Conservation (phyloP, 1,139 yeast genomes). For the Groenewaldozyma sp. region DNA sequence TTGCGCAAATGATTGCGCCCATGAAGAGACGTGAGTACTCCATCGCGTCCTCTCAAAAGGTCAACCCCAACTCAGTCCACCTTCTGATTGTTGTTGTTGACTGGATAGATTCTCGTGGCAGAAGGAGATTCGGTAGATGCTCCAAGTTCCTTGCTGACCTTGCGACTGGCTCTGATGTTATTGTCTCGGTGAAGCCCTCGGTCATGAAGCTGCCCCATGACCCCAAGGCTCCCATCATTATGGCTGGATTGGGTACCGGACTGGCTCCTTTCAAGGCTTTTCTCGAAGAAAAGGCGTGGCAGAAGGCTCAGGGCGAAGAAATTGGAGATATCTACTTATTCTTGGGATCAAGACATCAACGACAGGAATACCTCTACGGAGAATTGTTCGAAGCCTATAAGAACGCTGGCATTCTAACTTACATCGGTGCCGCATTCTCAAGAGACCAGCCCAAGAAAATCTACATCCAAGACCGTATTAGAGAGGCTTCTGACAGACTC, state of each 20-base stretch:
- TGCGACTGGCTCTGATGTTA: conserved; percentile 72
- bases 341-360: conserved; percentile 92
- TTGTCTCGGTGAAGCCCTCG: conserved; percentile 92
- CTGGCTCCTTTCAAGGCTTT: conserved; percentile 98
- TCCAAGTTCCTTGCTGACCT: conserved; percentile 82
- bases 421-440: conserved; percentile 96
- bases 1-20: conserved; percentile 68
- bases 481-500: conserved; percentile 63
- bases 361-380: conserved; percentile 93
- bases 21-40: conserved; percentile 96
- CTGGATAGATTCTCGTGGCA: conserved; percentile 83
- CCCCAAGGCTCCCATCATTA: conserved; percentile 81
- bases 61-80: conserved; percentile 88
- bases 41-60: conserved; percentile 92
- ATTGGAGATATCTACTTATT: conserved; percentile 85
- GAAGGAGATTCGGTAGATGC: conserved; percentile 88
- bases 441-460: conserved; percentile 95
- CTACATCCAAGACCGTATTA: conserved; percentile 89
- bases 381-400: conserved; percentile 96
- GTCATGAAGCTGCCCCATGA: conserved; percentile 93
- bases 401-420: conserved; percentile 86
- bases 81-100: conserved; percentile 91
- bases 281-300: conserved; percentile 92
- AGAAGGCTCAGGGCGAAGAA: conserved; percentile 75
- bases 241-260: conserved; percentile 98